These are phyloP conservation scores for Rusavskia elegans DNA, from an alignment of 495 filamentous ascomycete genomes.

Conservation along the genomic window DNA sequence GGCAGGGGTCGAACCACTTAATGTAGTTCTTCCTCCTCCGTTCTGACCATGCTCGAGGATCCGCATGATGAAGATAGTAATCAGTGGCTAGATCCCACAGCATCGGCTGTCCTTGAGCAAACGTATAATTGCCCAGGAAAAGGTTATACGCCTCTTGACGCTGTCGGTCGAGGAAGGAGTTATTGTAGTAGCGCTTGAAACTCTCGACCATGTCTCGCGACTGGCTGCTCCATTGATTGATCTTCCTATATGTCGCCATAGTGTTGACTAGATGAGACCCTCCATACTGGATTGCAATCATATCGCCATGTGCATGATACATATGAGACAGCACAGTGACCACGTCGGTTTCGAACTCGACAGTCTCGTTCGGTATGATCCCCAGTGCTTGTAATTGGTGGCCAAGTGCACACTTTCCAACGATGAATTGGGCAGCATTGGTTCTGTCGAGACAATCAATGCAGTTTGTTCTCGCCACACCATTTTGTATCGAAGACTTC, in stretches of 20 bases:
- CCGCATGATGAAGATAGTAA: constrained; percentile 87
- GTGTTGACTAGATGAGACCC: constrained; percentile 97
- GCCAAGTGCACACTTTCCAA: constrained; percentile 87
- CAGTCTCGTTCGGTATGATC: constrained; percentile 57
- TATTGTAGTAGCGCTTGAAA: constrained; percentile 98
- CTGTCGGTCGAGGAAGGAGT: constrained; percentile 91
- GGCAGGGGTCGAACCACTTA: constrained; percentile 70
- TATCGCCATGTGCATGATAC: constrained; percentile 94
- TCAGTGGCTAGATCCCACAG: constrained; percentile 93
- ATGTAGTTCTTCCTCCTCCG: constrained; percentile 56
- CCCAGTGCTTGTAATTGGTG: constrained; percentile 88
- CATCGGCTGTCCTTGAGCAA: constrained; percentile 80
- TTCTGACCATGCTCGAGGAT: constrained; percentile 57
- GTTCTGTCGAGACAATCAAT: constrained; percentile 95
- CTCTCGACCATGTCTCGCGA: constrained; percentile 98
- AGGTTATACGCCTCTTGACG: constrained; percentile 96
- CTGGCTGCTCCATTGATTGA: constrained; percentile 96
- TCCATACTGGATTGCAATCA: constrained; percentile 93
- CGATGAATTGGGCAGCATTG: constrained; percentile 94
- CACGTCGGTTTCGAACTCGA: constrained; percentile 90
- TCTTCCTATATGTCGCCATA: constrained; percentile 96
- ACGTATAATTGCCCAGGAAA: constrained; percentile 94
- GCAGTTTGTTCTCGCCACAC: constrained; percentile 88
- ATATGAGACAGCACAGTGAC: constrained; percentile 94
- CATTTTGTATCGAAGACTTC: constrained; percentile 65